A percentile compares a stretch with the other conserved stretches of the same genome.
Evolutionary conservation across 129 eudicot species (phyloP).

Genomic region (Calendula officinalis): DNA sequence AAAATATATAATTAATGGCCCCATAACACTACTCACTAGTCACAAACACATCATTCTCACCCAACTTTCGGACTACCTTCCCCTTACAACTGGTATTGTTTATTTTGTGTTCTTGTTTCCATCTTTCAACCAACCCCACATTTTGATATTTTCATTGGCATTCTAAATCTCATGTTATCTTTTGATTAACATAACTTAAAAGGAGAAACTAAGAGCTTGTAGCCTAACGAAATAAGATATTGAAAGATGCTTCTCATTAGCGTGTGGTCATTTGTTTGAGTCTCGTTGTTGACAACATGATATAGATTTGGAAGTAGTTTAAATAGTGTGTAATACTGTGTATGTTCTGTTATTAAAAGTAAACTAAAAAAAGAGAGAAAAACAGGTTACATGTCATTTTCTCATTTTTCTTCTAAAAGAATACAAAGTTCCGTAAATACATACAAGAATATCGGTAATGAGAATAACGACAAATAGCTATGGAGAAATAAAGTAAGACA

Average conservation of each 20-base stretch:
- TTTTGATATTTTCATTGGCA: not conserved
- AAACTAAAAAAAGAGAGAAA: not conserved
- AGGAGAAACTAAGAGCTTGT: not conserved
- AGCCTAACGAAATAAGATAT: no score
- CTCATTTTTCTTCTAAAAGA: not conserved
- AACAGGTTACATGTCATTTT: conserved; percentile 8
- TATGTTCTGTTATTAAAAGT: not conserved
- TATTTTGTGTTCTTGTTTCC: not conserved
- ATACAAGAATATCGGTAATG: not conserved
- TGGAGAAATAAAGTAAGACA: conserved; percentile 4
- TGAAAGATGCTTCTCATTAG: no score
- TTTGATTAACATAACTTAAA: conserved; percentile 4
- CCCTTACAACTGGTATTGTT: not conserved
- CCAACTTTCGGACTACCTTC: not conserved
- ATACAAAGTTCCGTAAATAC: not conserved
- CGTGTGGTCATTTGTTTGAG: no score
- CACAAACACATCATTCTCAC: conserved; percentile 18
- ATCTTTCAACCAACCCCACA: conserved; percentile 7
- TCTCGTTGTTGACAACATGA: no score
- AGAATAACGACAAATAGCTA: conserved; percentile 6
- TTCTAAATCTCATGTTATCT: conserved; percentile 2
- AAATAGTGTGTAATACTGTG: no score
- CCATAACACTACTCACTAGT: conserved; percentile 7
- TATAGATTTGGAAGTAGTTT: no score
- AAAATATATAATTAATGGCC: not conserved